phyloP scores from a whole-genome alignment of 805 yeast species.

The Wickerhamomyces kurtzmanii region DNA sequence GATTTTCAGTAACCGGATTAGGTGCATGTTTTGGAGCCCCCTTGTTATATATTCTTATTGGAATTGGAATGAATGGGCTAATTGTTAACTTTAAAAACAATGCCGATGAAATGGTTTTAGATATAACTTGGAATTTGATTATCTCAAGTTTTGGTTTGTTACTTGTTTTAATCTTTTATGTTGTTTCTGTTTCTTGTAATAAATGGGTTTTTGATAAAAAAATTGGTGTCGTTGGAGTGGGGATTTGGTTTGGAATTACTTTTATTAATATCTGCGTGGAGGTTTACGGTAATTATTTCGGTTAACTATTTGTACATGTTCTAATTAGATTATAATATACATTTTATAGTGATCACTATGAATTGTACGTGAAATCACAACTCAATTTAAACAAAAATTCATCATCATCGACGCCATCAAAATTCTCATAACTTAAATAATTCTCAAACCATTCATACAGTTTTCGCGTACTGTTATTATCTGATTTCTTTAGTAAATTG shows the following conservation, averaged over 20 bases:
- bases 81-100: slow-evolving; percentile 21
- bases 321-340: too few relatives aligned
- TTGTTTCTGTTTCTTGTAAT: slow-evolving; percentile 13
- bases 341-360: too few relatives aligned
- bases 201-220: slow-evolving; percentile 13
- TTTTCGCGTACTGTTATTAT: not conserved
- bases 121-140: slow-evolving; percentile 12
- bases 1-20: slow-evolving; percentile 84
- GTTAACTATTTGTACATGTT: too few relatives aligned
- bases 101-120: slow-evolving; percentile 4
- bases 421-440: slow-evolving; percentile 12
- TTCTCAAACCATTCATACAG: slow-evolving; percentile 14
- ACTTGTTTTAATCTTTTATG: slow-evolving; percentile 10
- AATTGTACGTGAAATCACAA: too few relatives aligned
- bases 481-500: too few relatives aligned
- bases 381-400: too few relatives aligned
- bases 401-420: slow-evolving; percentile 8
- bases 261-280: slow-evolving; percentile 12
- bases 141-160: slow-evolving; percentile 14
- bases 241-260: slow-evolving; percentile 17
- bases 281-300: slow-evolving; percentile 1
- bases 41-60: slow-evolving; percentile 62
- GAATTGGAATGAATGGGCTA: slow-evolving; percentile 71
- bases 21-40: slow-evolving; percentile 97
- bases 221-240: slow-evolving; percentile 14